phyloP scores from a whole-genome alignment of 345 rosid genomes.

The Euphorbia lathyris region DNA sequence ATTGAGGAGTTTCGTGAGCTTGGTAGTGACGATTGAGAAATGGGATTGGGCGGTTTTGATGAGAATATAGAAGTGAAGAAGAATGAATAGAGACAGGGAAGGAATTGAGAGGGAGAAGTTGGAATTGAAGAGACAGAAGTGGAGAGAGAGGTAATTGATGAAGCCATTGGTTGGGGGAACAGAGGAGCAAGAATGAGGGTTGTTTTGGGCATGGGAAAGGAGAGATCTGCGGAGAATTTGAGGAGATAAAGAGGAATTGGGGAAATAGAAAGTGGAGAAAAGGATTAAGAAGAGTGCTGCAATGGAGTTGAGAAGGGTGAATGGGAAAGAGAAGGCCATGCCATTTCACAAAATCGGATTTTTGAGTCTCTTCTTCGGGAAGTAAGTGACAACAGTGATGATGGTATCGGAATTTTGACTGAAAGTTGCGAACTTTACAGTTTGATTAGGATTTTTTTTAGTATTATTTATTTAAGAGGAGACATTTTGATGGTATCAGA shows the following conservation, averaged over 20 bases:
- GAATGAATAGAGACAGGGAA: slow-evolving; percentile 48
- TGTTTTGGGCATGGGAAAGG: slow-evolving; percentile 18
- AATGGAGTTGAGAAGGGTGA: slow-evolving; percentile 27
- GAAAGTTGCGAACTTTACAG: neutral
- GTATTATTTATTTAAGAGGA: too few relatives aligned
- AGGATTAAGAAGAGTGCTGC: slow-evolving; percentile 41
- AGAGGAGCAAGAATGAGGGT: slow-evolving; percentile 33
- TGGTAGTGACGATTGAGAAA: slow-evolving; percentile 85
- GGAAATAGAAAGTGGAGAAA: slow-evolving; percentile 42
- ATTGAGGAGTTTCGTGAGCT: slow-evolving; percentile 60
- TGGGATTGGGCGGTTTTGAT: slow-evolving; percentile 92
- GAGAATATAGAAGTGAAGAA: slow-evolving; percentile 80
- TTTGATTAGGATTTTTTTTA: too few relatives aligned
- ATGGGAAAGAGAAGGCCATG: slow-evolving; percentile 52
- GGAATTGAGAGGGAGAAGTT: slow-evolving; percentile 55
- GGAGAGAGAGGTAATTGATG: slow-evolving; percentile 65
- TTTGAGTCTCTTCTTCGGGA: neutral
- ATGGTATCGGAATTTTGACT: neutral
- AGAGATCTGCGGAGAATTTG: slow-evolving; percentile 49
- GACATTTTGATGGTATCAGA: too few relatives aligned
- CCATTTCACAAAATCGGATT: slow-evolving; percentile 27
- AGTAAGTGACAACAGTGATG: neutral
- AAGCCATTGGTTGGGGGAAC: slow-evolving; percentile 38
- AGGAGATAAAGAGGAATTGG: slow-evolving; percentile 23
- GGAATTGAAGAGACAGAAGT: slow-evolving; percentile 49